Percentiles rank a stretch among this genome's conserved stretches.
Evolutionary conservation across 2,329 filamentous ascomycete genomes (phyloP).

Genomic region (Samsoniella hepiali): DNA sequence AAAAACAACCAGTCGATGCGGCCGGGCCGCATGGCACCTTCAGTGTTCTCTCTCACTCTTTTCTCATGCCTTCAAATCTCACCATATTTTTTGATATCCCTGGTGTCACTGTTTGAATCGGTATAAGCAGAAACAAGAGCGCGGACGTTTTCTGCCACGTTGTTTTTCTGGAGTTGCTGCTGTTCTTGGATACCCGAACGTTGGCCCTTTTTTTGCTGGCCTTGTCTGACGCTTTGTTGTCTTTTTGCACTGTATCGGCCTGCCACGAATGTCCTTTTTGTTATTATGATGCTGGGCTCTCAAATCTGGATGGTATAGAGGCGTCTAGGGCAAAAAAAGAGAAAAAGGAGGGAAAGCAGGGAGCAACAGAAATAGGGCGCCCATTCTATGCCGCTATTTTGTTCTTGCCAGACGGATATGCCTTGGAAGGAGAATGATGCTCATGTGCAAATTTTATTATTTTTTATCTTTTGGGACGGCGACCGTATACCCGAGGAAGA

Average conservation of each 20-base stretch:
- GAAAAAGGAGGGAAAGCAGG: slow-evolving; percentile 4
- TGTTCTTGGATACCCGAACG: slow-evolving; percentile 35
- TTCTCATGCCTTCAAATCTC: neutral
- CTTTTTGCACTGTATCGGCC: neutral
- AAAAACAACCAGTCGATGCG: neutral
- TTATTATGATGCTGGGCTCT: slow-evolving; percentile 31
- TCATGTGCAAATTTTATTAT: slow-evolving; percentile 1
- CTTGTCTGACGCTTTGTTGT: neutral
- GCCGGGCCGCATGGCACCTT: slow-evolving; percentile 4
- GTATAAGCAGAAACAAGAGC: neutral
- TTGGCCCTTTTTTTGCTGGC: slow-evolving; percentile 29
- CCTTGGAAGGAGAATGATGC: slow-evolving; percentile 1
- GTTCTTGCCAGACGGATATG: neutral
- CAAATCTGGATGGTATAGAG: slow-evolving; percentile 36
- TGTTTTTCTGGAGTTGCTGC: slow-evolving; percentile 28
- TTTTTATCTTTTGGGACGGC: neutral
- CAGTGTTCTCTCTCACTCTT: neutral
- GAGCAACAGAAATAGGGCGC: neutral
- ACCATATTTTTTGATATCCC: neutral
- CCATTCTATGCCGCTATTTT: slow-evolving; percentile 5
- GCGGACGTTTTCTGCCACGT: slow-evolving; percentile 4
- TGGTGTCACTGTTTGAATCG: neutral
- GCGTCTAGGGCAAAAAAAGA: slow-evolving; percentile 30
- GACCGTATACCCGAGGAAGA: neutral
- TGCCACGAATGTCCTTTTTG: slow-evolving; percentile 38